These are phyloP conservation scores for Lunasporangiospora selenospora DNA, from an alignment of 192 early-diverging fungal genomes.

Conservation along the genomic window DNA sequence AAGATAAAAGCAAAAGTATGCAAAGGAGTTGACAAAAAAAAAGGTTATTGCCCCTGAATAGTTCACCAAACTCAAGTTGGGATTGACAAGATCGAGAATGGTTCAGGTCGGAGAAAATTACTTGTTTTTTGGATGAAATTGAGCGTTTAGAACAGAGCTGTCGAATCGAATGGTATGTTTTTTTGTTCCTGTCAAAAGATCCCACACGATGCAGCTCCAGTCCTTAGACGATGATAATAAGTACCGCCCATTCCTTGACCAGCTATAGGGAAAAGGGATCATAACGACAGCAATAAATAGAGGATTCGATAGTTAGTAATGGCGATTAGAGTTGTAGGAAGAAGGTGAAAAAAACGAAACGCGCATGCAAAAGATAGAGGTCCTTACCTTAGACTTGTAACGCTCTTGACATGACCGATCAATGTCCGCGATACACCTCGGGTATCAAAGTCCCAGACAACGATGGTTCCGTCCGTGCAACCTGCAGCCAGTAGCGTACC, in stretches of 20 bases:
- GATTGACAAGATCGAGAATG: too few species aligned
- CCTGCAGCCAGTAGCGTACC: conserved; percentile 87
- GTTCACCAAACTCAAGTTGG: conserved; percentile 33
- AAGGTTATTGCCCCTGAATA: conserved; percentile 42
- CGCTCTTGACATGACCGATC: conserved; percentile 73
- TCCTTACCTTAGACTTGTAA: conserved; percentile 78
- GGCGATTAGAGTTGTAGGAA: background rate
- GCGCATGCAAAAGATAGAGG: background rate
- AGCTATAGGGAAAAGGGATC: conserved; percentile 56
- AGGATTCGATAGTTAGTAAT: background rate
- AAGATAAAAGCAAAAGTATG: conserved; percentile 28
- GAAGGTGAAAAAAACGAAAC: background rate
- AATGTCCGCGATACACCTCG: conserved; percentile 74
- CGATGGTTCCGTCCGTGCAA: conserved; percentile 77
- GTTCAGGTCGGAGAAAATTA: conserved; percentile 21
- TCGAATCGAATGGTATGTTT: conserved; percentile 69
- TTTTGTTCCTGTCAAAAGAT: conserved; percentile 65
- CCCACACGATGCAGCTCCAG: conserved; percentile 91
- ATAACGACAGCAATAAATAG: background rate
- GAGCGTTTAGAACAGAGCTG: conserved; percentile 72
- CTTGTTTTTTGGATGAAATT: conserved; percentile 84
- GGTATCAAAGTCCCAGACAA: conserved; percentile 91
- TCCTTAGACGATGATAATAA: conserved; percentile 81
- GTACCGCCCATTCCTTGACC: conserved; percentile 81
- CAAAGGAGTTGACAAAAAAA: conserved; percentile 40